phyloP scores from a whole-genome alignment of 2,329 filamentous ascomycete species.

The Penicillium sclerotigenum region DNA sequence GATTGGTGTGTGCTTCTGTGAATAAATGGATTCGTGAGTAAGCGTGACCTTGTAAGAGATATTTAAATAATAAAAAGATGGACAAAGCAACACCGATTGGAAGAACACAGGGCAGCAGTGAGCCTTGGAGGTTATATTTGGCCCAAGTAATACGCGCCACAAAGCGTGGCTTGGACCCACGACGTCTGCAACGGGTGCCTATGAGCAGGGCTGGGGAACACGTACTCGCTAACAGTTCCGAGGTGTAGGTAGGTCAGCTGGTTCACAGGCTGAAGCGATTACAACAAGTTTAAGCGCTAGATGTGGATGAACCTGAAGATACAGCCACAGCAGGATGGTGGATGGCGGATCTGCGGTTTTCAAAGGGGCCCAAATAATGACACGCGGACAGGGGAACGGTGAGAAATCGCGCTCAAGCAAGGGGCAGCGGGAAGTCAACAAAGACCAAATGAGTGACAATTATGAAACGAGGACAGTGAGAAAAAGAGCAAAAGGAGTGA shows the following conservation, averaged over 20 bases:
- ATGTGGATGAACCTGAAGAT: neutral
- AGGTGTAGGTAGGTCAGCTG: neutral
- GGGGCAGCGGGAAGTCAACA: conserved; percentile 4
- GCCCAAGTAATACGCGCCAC: neutral
- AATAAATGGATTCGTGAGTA: neutral
- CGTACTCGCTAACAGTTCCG: neutral
- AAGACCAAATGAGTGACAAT: conserved; percentile 3
- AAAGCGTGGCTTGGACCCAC: neutral
- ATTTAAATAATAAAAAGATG: neutral
- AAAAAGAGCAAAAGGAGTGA: neutral
- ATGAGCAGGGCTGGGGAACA: neutral
- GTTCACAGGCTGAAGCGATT: neutral
- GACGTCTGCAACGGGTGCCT: neutral
- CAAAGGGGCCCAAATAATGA: neutral
- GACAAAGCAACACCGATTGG: neutral
- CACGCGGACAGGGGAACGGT: neutral
- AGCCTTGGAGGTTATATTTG: neutral
- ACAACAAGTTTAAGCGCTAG: neutral
- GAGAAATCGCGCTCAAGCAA: conserved; percentile 1
- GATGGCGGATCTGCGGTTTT: neutral
- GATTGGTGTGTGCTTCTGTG: neutral
- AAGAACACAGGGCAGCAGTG: neutral
- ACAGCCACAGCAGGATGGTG: conserved; percentile 4
- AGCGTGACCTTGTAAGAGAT: neutral
- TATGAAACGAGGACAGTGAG: neutral